Percentiles rank a stretch among this genome's conserved stretches.
phyloP scores from a whole-genome alignment of 73 alveolate genomes.

The Symbiodinium pilosum region DNA sequence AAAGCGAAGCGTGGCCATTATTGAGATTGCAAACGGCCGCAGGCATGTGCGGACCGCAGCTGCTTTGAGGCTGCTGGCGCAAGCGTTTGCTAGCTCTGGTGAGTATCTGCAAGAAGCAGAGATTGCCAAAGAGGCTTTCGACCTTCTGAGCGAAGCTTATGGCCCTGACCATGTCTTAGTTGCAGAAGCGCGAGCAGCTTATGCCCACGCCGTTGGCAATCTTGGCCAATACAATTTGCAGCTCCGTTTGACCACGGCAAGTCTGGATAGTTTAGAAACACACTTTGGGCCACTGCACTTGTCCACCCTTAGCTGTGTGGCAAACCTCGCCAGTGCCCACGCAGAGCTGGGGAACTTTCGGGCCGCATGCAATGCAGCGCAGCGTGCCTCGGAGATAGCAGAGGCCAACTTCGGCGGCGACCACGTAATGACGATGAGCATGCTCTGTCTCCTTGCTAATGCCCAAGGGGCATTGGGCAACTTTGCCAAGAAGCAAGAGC shows the following conservation, averaged over 20 bases:
- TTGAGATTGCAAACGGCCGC: not conserved
- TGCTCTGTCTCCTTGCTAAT: not conserved
- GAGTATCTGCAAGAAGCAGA: not conserved
- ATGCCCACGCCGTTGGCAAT: not conserved
- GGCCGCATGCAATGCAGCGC: not conserved
- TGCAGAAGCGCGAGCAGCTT: not conserved
- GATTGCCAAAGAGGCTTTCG: not conserved
- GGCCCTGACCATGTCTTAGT: not conserved
- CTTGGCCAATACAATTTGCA: not conserved
- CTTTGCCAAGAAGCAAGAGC: not conserved
- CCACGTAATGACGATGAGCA: not conserved
- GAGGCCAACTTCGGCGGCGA: not conserved
- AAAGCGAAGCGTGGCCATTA: not conserved
- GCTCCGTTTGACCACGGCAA: not conserved
- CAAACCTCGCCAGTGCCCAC: not conserved
- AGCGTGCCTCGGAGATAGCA: not conserved
- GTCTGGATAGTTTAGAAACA: not conserved
- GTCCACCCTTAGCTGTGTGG: not conserved
- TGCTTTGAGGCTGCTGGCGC: not conserved
- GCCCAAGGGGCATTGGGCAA: not conserved
- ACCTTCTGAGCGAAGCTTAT: not conserved
- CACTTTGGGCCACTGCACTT: slow-evolving; percentile 3
- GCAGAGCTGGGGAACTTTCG: not conserved
- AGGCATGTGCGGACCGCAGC: not conserved
- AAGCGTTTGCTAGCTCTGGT: not conserved